Evolutionary conservation across 1,284 basidiomycete genomes (phyloP).

Genomic region (Malassezia dermatis): DNA sequence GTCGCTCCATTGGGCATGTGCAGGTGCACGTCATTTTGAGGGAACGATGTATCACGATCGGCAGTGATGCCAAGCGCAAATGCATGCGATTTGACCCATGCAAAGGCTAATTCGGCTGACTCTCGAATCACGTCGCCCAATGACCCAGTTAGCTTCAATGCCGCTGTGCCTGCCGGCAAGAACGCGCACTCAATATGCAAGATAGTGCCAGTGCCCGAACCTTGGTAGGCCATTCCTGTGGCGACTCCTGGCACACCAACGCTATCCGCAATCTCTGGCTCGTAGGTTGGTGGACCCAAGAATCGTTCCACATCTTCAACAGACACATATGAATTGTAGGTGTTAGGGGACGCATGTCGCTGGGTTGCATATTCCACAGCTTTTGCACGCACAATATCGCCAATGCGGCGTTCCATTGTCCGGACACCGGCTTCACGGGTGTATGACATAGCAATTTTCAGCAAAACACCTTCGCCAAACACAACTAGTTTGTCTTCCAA

Average conservation of each 20-base stretch:
- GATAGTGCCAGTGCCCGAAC: conserved; percentile 75
- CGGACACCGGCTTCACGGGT: conserved; percentile 87
- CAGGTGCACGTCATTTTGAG: conserved; percentile 72
- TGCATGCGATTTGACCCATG: conserved; percentile 61
- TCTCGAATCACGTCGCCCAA: conserved; percentile 66
- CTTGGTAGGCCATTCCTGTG: conserved; percentile 77
- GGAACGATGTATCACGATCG: conserved; percentile 61
- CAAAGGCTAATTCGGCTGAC: conserved; percentile 69
- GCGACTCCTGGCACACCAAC: conserved; percentile 63
- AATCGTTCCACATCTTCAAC: conserved; percentile 70
- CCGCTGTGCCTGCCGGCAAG: conserved; percentile 60
- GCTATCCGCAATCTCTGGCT: conserved; percentile 64
- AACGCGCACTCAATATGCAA: conserved; percentile 68
- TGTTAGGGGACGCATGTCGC: conserved; percentile 46
- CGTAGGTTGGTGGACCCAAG: conserved; percentile 69
- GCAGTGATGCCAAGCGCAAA: conserved; percentile 68
- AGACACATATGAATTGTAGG: conserved; percentile 60
- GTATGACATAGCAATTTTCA: conserved; percentile 64
- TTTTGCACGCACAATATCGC: conserved; percentile 63
- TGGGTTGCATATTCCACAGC: conserved; percentile 58
- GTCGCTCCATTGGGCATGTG: conserved; percentile 76
- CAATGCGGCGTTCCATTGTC: conserved; percentile 74
- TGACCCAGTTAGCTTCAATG: conserved; percentile 67
- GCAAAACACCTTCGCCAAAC: conserved; percentile 60
- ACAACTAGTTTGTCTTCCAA: conserved; percentile 52